phyloP scores from a whole-genome alignment of 2,329 filamentous ascomycete species.

The Aspergillus novoparasiticus region DNA sequence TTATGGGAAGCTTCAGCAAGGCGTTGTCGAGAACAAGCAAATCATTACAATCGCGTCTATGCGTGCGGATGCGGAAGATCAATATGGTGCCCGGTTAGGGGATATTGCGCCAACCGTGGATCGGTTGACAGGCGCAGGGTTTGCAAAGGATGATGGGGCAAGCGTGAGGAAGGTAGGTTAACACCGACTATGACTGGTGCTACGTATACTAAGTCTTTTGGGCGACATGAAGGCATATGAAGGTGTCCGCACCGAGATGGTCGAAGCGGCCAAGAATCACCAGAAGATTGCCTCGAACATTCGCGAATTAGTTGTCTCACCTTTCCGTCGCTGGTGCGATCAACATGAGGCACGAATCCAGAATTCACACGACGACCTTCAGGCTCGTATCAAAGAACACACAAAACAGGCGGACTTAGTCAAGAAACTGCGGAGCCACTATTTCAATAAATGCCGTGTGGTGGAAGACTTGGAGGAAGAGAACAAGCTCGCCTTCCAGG shows the following conservation, averaged over 20 bases:
- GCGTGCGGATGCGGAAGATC: slow-evolving; percentile 93
- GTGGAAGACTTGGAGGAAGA: slow-evolving; percentile 97
- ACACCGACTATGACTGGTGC: neutral
- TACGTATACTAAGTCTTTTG: neutral
- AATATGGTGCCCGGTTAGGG: slow-evolving; percentile 77
- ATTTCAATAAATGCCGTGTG: slow-evolving; percentile 98
- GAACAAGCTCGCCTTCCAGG: slow-evolving; percentile 96
- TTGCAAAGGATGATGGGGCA: slow-evolving; percentile 88
- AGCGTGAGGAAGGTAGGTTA: slow-evolving; percentile 83
- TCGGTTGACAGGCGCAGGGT: slow-evolving; percentile 74
- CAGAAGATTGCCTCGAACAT: slow-evolving; percentile 96
- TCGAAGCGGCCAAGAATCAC: slow-evolving; percentile 85
- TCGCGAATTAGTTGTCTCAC: slow-evolving; percentile 89
- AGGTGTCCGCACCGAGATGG: slow-evolving; percentile 88
- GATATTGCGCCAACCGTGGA: slow-evolving; percentile 83
- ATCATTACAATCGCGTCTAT: slow-evolving; percentile 86
- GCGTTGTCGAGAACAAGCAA: slow-evolving; percentile 92
- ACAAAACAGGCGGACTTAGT: slow-evolving; percentile 88
- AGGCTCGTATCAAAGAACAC: slow-evolving; percentile 86
- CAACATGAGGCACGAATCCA: slow-evolving; percentile 89
- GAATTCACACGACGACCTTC: slow-evolving; percentile 92
- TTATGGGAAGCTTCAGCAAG: slow-evolving; percentile 95
- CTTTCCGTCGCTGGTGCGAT: slow-evolving; percentile 95
- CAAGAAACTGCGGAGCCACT: slow-evolving; percentile 90
- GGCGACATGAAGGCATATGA: slow-evolving; percentile 73